Conservation (phyloP, 371 early-diverging fungal species). For the Mortierella sp. region DNA sequence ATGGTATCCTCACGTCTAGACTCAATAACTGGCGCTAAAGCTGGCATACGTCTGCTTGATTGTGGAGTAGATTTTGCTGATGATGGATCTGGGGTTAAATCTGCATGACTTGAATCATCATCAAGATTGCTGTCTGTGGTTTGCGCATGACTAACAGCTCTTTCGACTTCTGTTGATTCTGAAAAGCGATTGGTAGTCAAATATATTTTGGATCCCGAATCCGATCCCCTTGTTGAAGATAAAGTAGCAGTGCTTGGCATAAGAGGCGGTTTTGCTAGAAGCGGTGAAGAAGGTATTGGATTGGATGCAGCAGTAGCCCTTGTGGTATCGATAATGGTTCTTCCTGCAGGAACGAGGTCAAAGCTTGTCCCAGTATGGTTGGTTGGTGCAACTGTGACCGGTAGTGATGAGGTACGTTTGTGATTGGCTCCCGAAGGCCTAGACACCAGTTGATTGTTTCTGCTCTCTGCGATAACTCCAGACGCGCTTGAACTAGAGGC, state of each 20-base stretch:
- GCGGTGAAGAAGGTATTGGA: neutral
- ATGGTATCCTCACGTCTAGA: constrained; percentile 17
- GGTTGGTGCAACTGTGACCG: constrained; percentile 19
- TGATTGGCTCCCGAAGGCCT: constrained; percentile 33
- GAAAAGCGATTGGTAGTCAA: neutral
- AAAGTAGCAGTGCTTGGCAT: neutral
- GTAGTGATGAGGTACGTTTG: constrained; percentile 47
- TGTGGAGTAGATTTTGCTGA: constrained; percentile 10
- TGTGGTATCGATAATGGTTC: neutral
- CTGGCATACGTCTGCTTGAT: constrained; percentile 1
- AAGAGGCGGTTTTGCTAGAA: neutral
- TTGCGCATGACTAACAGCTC: neutral
- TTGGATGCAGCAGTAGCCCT: neutral
- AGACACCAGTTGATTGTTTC: constrained; percentile 25
- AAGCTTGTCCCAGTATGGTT: neutral
- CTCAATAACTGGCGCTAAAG: constrained; percentile 20
- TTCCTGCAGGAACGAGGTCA: neutral
- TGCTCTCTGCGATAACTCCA: constrained; percentile 8
- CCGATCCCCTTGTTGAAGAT: neutral
- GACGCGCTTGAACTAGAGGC: neutral
- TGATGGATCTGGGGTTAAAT: neutral
- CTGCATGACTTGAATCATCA: neutral
- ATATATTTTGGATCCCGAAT: neutral
- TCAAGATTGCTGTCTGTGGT: neutral
- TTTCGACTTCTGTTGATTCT: neutral